Percentiles rank a stretch among this genome's conserved stretches.
Evolutionary conservation across 2,329 filamentous ascomycete genomes (phyloP).

Genomic region (Alternaria sp.): DNA sequence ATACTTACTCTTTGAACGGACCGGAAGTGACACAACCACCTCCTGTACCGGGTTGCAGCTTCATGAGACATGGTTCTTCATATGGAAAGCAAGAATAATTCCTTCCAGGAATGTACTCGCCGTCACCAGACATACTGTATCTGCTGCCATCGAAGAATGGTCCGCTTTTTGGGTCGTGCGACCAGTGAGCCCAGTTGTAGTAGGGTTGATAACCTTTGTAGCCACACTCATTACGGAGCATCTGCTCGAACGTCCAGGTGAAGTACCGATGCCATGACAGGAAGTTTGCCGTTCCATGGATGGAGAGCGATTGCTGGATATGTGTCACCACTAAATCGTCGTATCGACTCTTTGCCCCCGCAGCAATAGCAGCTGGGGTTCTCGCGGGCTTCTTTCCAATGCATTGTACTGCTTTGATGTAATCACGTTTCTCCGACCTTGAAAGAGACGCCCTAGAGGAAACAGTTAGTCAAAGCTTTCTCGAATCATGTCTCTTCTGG

Average conservation of each 20-base stretch:
- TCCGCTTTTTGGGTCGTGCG: conserved; percentile 55
- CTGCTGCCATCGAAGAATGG: conserved; percentile 65
- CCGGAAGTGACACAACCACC: conserved; percentile 64
- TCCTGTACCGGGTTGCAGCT: conserved; percentile 54
- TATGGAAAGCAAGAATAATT: conserved; percentile 41
- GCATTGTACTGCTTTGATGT: conserved; percentile 46
- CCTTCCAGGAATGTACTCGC: conserved; percentile 39
- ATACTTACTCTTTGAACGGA: conserved; percentile 58
- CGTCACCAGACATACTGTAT: conserved; percentile 58
- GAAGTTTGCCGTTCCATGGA: conserved; percentile 45
- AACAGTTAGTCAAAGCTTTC: background rate
- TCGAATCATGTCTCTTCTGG: background rate
- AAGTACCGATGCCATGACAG: conserved; percentile 55
- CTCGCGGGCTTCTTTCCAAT: conserved; percentile 33
- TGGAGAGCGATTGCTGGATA: conserved; percentile 41
- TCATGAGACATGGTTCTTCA: conserved; percentile 12
- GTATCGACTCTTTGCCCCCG: conserved; percentile 41
- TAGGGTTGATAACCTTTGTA: conserved; percentile 56
- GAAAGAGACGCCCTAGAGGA: conserved; percentile 30
- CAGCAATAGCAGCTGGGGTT: conserved; percentile 28
- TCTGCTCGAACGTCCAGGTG: conserved; percentile 53
- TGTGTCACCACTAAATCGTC: conserved; percentile 47
- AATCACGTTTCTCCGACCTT: conserved; percentile 32
- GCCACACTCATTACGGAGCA: conserved; percentile 53
- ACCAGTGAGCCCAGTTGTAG: conserved; percentile 62